Evolutionary conservation across 1,139 yeast species (phyloP).

Genomic region (Hanseniaspora sp.): DNA sequence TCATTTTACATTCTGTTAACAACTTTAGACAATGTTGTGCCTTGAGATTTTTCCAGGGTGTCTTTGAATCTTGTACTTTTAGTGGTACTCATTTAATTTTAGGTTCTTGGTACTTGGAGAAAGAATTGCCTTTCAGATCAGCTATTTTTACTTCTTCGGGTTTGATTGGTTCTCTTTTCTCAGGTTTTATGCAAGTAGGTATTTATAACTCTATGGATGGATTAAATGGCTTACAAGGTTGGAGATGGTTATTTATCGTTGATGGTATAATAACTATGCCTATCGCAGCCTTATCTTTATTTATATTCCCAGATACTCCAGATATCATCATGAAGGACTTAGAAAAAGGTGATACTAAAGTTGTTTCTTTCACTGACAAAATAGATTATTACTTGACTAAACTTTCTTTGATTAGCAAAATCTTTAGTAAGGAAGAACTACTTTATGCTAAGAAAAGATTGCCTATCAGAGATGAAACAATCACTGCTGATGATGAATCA

Average conservation of each 20-base stretch:
- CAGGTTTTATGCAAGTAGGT: slow-evolving; percentile 56
- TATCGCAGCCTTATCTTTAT: slow-evolving; percentile 42
- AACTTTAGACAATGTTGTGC: slow-evolving; percentile 39
- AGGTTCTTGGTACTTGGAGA: slow-evolving; percentile 44
- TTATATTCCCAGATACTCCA: slow-evolving; percentile 49
- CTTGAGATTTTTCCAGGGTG: slow-evolving; percentile 44
- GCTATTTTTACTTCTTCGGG: slow-evolving; percentile 47
- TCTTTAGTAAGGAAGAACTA: slow-evolving; percentile 34
- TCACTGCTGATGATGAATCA: background rate
- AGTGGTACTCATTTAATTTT: slow-evolving; percentile 44
- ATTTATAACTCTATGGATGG: slow-evolving; percentile 42
- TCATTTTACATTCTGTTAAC: slow-evolving; percentile 39
- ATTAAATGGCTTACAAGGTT: slow-evolving; percentile 41
- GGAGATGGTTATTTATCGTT: slow-evolving; percentile 62
- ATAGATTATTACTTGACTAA: slow-evolving; percentile 7
- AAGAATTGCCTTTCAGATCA: slow-evolving; percentile 39
- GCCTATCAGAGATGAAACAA: slow-evolving; percentile 31
- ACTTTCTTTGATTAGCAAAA: slow-evolving; percentile 21
- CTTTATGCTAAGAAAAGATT: slow-evolving; percentile 34
- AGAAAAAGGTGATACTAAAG: background rate
- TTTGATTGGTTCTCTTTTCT: slow-evolving; percentile 41
- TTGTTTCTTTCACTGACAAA: background rate
- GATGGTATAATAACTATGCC: slow-evolving; percentile 49
- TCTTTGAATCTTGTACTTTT: slow-evolving; percentile 47
- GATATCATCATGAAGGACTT: slow-evolving; percentile 34